A percentile compares a stretch with the other conserved stretches of the same genome.
Evolutionary conservation across 371 early-diverging fungal genomes (phyloP).

Genomic region (Zychaea mexicana): DNA sequence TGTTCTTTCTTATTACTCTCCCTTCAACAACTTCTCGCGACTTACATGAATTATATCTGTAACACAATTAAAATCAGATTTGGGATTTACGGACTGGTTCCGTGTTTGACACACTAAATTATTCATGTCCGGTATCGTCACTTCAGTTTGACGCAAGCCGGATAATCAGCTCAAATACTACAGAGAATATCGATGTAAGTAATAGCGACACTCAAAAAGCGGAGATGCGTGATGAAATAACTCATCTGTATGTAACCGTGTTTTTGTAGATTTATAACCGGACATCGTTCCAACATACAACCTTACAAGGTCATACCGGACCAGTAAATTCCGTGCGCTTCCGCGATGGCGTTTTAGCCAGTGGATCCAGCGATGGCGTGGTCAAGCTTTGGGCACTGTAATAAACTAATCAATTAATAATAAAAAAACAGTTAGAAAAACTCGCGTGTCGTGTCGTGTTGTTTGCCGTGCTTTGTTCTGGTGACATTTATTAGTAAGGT

Average conservation of each 20-base stretch:
- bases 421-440: not conserved
- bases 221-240: not conserved
- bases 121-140: conserved; percentile 56
- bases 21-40: too few species aligned
- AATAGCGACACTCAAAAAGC: not conserved
- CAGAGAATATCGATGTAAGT: conserved; percentile 53
- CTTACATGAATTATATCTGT: not conserved
- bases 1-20: too few species aligned
- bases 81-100: conserved; percentile 86
- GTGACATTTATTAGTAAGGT: too few species aligned
- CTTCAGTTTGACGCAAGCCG: conserved; percentile 62
- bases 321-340: conserved; percentile 51
- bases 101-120: conserved; percentile 62
- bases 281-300: conserved; percentile 59
- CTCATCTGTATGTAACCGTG: not conserved
- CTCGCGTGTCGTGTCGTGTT: not conserved
- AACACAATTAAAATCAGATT: conserved; percentile 41
- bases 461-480: not conserved
- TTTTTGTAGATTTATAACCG: conserved; percentile 60
- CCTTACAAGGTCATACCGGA: conserved; percentile 50
- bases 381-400: conserved; percentile 62
- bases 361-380: conserved; percentile 59
- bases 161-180: conserved; percentile 54
- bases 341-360: conserved; percentile 53
- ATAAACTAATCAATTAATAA: not conserved